Conservation (phyloP, 257 asterid genomes). For the Solanum chilense region DNA sequence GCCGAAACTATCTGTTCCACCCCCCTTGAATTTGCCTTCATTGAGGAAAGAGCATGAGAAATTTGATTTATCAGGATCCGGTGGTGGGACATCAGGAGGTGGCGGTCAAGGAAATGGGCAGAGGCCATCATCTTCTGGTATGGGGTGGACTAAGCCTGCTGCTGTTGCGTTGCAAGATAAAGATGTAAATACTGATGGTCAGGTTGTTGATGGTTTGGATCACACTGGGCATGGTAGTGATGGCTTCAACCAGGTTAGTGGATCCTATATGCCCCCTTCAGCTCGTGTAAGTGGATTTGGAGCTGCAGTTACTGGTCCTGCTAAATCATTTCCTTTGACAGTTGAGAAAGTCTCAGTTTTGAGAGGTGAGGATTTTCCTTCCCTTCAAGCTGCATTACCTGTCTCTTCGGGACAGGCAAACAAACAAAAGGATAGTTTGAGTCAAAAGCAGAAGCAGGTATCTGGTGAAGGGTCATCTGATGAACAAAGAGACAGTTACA, state of each 20-base stretch:
- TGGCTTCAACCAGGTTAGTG: constrained; percentile 27
- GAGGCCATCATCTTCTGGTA: constrained; percentile 70
- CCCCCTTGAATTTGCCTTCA: constrained; percentile 95
- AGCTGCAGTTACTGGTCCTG: constrained; percentile 21
- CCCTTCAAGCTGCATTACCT: constrained; percentile 81
- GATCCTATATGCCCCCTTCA: constrained; percentile 73
- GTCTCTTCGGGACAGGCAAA: constrained; percentile 49
- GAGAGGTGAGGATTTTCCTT: constrained; percentile 99
- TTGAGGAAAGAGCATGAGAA: constrained; percentile 90
- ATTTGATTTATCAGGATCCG: constrained; percentile 48
- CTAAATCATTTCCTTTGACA: constrained; percentile 24
- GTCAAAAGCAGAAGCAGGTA: constrained; percentile 53
- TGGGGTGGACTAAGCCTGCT: constrained; percentile 86
- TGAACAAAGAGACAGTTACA: constrained; percentile 34
- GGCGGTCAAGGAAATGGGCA: constrained; percentile 60
- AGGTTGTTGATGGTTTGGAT: constrained; percentile 22
- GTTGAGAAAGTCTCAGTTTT: constrained; percentile 57
- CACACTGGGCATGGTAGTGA: constrained; percentile 18
- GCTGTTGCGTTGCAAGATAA: constrained; percentile 30
- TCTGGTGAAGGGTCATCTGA: constrained; percentile 29
- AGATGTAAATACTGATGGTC: constrained; percentile 28
- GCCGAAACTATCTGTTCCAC: constrained; percentile 81
- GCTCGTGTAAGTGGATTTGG: constrained; percentile 45
- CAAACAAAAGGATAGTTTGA: constrained; percentile 54
- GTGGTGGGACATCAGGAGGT: constrained; percentile 44